phyloP scores from a whole-genome alignment of 2,329 filamentous ascomycete genomes.

The Scedosporium minutisporum region DNA sequence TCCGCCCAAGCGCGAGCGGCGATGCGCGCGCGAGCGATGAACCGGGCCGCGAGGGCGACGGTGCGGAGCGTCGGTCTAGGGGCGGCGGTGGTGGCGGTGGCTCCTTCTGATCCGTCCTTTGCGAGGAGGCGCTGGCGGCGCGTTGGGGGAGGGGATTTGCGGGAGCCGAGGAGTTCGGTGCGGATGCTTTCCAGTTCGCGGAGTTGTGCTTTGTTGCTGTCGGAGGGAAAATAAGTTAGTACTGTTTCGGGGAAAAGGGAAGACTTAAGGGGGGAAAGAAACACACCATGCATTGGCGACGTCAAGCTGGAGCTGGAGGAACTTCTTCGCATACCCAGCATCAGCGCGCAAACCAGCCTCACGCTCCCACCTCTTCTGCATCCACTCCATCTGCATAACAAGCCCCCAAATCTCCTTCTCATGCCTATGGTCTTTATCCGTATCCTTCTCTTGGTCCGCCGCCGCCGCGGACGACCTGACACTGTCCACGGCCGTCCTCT shows the following conservation, averaged over 20 bases:
- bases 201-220: slow-evolving; percentile 86
- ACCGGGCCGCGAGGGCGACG: slow-evolving; percentile 38
- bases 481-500: not conserved
- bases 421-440: slow-evolving; percentile 34
- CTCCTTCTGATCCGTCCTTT: slow-evolving; percentile 5
- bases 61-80: slow-evolving; percentile 24
- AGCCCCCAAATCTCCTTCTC: slow-evolving; percentile 71
- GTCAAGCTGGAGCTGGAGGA: slow-evolving; percentile 68
- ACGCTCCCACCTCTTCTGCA: slow-evolving; percentile 70
- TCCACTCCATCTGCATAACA: slow-evolving; percentile 82
- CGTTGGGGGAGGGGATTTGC: slow-evolving; percentile 16
- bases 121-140: not conserved
- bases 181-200: slow-evolving; percentile 75
- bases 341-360: slow-evolving; percentile 74
- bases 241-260: not conserved
- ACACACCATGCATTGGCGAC: slow-evolving; percentile 86
- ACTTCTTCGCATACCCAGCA: slow-evolving; percentile 78
- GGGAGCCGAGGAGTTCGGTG: slow-evolving; percentile 28
- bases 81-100: not conserved
- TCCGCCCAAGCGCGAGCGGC: slow-evolving; percentile 38
- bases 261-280: slow-evolving; percentile 3
- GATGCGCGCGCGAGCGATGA: slow-evolving; percentile 41
- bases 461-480: not conserved
- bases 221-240: slow-evolving; percentile 8
- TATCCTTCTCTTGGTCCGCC: not conserved